Conservation (phyloP, 2,329 filamentous ascomycete species). For the Ophiostoma pallidulum region DNA sequence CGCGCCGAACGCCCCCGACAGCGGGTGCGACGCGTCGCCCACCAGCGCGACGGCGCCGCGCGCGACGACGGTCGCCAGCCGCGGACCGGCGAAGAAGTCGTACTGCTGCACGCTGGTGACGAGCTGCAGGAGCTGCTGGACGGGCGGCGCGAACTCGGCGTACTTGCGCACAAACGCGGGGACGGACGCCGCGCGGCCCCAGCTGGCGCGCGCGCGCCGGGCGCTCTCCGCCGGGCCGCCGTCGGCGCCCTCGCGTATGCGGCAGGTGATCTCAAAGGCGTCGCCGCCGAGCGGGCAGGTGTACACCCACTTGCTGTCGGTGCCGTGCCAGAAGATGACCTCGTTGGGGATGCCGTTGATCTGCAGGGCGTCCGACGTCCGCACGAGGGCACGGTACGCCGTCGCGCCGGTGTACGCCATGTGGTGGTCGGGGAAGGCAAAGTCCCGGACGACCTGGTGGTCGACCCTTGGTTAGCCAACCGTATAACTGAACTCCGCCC, state of each 20-base stretch:
- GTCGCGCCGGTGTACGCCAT: slow-evolving; percentile 6
- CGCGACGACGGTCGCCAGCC: slow-evolving; percentile 8
- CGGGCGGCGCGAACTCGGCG: slow-evolving; percentile 22
- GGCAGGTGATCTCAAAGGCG: slow-evolving; percentile 24
- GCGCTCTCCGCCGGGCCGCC: slow-evolving; percentile 10
- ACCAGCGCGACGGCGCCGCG: slow-evolving; percentile 35
- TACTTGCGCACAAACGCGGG: slow-evolving; percentile 15
- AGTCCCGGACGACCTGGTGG: neutral
- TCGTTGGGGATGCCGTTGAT: slow-evolving; percentile 6
- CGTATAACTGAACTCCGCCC: too few species aligned
- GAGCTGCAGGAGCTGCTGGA: slow-evolving; percentile 20
- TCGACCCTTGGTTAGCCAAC: too few species aligned
- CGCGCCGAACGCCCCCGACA: slow-evolving; percentile 8
- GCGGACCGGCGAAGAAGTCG: slow-evolving; percentile 10
- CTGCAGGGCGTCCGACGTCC: neutral
- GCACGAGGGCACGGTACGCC: slow-evolving; percentile 2
- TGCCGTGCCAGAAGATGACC: slow-evolving; percentile 10
- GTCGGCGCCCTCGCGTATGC: slow-evolving; percentile 9
- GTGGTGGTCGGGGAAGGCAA: neutral
- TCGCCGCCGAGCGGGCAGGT: slow-evolving; percentile 24
- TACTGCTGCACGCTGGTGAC: slow-evolving; percentile 11
- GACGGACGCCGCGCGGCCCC: slow-evolving; percentile 18
- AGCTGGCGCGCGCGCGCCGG: slow-evolving; percentile 20
- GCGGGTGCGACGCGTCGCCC: slow-evolving; percentile 45
- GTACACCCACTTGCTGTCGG: slow-evolving; percentile 21